Evolutionary conservation across 257 asterid species (phyloP).

Genomic region (Petunia secreta): DNA sequence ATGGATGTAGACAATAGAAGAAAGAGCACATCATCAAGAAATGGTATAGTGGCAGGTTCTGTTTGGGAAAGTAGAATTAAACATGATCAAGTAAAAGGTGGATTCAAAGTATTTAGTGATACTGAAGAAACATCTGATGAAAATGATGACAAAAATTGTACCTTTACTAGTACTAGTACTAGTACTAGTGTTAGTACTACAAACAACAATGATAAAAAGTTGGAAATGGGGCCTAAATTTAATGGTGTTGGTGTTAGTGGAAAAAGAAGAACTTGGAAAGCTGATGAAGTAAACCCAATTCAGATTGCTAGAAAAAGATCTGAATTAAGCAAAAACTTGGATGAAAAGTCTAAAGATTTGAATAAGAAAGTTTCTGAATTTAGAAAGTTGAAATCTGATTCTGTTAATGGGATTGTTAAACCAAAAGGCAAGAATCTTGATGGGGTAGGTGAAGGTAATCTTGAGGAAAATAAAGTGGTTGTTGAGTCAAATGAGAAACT

Average conservation of each 20-base stretch:
- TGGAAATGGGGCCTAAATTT: slow-evolving; percentile 45
- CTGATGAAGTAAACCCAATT: slow-evolving; percentile 64
- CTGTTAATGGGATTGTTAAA: slow-evolving; percentile 25
- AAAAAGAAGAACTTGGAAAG: slow-evolving; percentile 82
- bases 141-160: slow-evolving; percentile 22
- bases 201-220: slow-evolving; percentile 36
- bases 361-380: slow-evolving; percentile 28
- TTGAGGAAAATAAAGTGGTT: slow-evolving; percentile 19
- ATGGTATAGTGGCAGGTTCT: slow-evolving; percentile 64
- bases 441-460: slow-evolving; percentile 23
- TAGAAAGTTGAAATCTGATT: slow-evolving; percentile 31
- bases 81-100: slow-evolving; percentile 72
- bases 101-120: slow-evolving; percentile 60
- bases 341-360: slow-evolving; percentile 34
- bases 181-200: background rate
- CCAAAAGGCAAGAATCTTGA: slow-evolving; percentile 25
- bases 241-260: slow-evolving; percentile 54
- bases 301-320: slow-evolving; percentile 67
- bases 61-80: slow-evolving; percentile 95
- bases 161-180: slow-evolving; percentile 2
- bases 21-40: slow-evolving; percentile 34
- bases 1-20: slow-evolving; percentile 62
- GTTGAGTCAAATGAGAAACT: slow-evolving; percentile 29
- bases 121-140: slow-evolving; percentile 30
- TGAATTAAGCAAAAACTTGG: slow-evolving; percentile 50